Percentiles rank a stretch among this genome's conserved stretches.
These are phyloP conservation scores for Medicago arabica DNA, from an alignment of 306 rosid species.

Conservation along the genomic window DNA sequence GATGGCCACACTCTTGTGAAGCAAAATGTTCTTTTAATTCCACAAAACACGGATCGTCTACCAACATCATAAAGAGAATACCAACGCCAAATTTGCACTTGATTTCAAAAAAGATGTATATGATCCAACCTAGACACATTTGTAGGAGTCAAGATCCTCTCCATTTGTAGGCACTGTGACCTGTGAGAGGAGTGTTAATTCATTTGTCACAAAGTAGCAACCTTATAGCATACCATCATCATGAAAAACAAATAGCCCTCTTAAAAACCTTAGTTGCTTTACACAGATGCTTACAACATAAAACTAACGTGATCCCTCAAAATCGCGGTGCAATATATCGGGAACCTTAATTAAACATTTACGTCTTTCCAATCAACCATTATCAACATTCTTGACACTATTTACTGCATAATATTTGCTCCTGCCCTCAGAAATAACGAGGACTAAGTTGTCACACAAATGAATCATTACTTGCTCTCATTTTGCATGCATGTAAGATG, in stretches of 20 bases:
- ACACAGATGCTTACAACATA: slow-evolving; percentile 18
- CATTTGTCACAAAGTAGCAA: slow-evolving; percentile 40
- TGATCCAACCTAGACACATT: slow-evolving; percentile 28
- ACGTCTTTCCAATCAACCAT: slow-evolving; percentile 16
- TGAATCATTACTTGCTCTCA: too few relatives aligned
- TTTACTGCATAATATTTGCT: too few relatives aligned
- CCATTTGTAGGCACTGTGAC: too few relatives aligned
- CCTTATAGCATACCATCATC: slow-evolving; percentile 36
- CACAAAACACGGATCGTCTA: slow-evolving; percentile 62
- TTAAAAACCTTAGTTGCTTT: slow-evolving; percentile 39
- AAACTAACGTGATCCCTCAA: slow-evolving; percentile 30
- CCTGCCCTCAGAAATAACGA: too few relatives aligned
- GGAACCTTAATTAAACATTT: slow-evolving; percentile 48
- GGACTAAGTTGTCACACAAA: too few relatives aligned
- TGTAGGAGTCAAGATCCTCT: too few relatives aligned
- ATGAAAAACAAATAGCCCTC: slow-evolving; percentile 8
- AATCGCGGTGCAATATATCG: too few relatives aligned
- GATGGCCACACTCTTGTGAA: slow-evolving; percentile 92
- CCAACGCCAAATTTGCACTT: slow-evolving; percentile 43
- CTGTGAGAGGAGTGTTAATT: not conserved
- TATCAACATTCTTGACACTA: too few relatives aligned
- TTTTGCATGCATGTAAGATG: too few relatives aligned
- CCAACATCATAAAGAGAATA: slow-evolving; percentile 60
- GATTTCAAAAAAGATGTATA: slow-evolving; percentile 48
- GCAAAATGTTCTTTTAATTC: slow-evolving; percentile 96